Evolutionary conservation across 2,329 filamentous ascomycete species (phyloP).

Genomic region (Cercospora zeina): DNA sequence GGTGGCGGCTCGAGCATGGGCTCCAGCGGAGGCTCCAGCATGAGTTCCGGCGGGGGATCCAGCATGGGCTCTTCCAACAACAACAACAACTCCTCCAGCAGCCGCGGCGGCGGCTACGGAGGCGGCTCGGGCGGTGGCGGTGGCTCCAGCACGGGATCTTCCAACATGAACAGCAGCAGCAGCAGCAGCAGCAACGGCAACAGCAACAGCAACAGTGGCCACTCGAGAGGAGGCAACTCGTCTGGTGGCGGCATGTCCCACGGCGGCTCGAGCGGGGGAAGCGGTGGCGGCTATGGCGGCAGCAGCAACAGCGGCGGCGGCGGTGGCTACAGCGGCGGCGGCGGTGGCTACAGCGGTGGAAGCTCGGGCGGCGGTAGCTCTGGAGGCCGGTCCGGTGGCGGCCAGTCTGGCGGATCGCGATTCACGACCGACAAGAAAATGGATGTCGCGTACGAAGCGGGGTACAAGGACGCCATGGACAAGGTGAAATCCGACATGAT

Average conservation of each 20-base stretch:
- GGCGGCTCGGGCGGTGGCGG: neutral
- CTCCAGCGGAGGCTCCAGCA: neutral
- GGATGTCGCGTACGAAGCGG: slow-evolving; percentile 26
- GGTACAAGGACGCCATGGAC: slow-evolving; percentile 28
- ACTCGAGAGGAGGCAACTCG: slow-evolving; percentile 8
- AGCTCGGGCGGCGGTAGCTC: slow-evolving; percentile 11
- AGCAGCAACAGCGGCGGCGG: slow-evolving; percentile 9
- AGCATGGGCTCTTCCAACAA: slow-evolving; percentile 4
- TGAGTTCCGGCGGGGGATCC: neutral
- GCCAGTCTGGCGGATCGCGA: slow-evolving; percentile 17
- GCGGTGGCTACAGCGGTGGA: neutral
- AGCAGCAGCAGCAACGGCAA: neutral
- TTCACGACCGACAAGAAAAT: slow-evolving; percentile 27
- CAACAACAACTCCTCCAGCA: slow-evolving; percentile 13
- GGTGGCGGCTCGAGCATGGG: slow-evolving; percentile 5
- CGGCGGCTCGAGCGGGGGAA: neutral
- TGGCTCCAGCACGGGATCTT: neutral
- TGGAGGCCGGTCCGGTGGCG: slow-evolving; percentile 13
- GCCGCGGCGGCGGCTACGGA: slow-evolving; percentile 2
- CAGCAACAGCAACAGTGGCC: slow-evolving; percentile 4
- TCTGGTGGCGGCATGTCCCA: slow-evolving; percentile 6
- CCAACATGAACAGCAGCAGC: neutral
- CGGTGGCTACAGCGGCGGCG: slow-evolving; percentile 3
- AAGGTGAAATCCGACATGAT: slow-evolving; percentile 27
- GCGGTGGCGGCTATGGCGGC: slow-evolving; percentile 16